Percentiles rank a stretch among this genome's conserved stretches.
Conservation (phyloP, 352 stramenopile genomes). For the Hyaloperonospora brassicae region DNA sequence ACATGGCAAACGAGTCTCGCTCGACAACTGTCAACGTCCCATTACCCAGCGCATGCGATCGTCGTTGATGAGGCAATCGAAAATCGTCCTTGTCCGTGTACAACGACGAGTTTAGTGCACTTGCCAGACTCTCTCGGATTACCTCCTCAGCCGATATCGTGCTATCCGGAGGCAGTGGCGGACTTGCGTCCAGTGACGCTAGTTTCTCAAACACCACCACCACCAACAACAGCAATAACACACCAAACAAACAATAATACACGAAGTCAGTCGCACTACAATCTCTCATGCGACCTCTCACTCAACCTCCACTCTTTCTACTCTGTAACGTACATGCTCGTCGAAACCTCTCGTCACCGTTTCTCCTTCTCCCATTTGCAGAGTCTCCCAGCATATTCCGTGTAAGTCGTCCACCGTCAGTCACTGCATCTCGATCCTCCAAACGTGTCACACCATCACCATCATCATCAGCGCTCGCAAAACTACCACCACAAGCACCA, state of each 20-base stretch:
- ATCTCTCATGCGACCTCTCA: neutral
- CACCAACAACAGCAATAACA: neutral
- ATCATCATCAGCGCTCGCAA: conserved; percentile 5
- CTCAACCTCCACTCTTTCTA: neutral
- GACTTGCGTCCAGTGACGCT: conserved; percentile 56
- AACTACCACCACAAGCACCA: neutral
- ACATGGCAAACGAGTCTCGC: conserved; percentile 34
- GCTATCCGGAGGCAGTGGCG: conserved; percentile 64
- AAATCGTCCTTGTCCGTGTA: conserved; percentile 73
- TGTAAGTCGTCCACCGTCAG: conserved; percentile 26
- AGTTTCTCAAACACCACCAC: neutral
- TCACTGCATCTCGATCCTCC: conserved; percentile 21
- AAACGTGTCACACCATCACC: conserved; percentile 7
- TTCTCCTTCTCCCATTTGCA: conserved; percentile 16
- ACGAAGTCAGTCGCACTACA: neutral
- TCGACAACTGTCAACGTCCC: conserved; percentile 20
- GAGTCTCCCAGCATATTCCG: conserved; percentile 42
- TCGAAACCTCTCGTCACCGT: conserved; percentile 23
- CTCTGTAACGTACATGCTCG: conserved; percentile 34
- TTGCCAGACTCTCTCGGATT: conserved; percentile 79
- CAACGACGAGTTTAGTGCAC: conserved; percentile 55
- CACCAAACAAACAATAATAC: conserved; percentile 4
- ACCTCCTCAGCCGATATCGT: conserved; percentile 83
- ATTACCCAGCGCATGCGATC: conserved; percentile 16
- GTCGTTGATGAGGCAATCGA: conserved; percentile 30